Percentiles rank a stretch among this genome's conserved stretches.
Evolutionary conservation across 2,329 filamentous ascomycete species (phyloP).

Genomic region (Diaporthe capsici): DNA sequence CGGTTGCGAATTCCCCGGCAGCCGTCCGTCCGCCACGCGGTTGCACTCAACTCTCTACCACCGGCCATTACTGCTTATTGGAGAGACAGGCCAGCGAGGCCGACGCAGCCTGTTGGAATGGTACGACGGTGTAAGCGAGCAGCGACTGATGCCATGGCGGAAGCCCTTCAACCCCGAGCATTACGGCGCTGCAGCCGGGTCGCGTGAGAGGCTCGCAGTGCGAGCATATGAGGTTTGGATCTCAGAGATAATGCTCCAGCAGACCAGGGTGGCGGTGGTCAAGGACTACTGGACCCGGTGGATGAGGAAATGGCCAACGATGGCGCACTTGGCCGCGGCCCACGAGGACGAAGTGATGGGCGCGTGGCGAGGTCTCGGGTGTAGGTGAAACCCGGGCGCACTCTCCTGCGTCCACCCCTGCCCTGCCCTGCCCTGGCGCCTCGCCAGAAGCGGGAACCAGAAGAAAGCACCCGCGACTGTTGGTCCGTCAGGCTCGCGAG

Average conservation of each 20-base stretch:
- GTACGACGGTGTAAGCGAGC: slow-evolving; percentile 63
- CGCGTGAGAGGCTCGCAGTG: slow-evolving; percentile 61
- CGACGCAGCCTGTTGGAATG: slow-evolving; percentile 61
- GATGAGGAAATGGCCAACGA: slow-evolving; percentile 73
- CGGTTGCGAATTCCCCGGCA: slow-evolving; percentile 43
- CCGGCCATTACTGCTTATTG: slow-evolving; percentile 62
- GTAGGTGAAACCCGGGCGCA: not conserved
- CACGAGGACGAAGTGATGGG: slow-evolving; percentile 68
- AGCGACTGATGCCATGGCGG: slow-evolving; percentile 72
- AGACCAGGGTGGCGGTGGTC: slow-evolving; percentile 73
- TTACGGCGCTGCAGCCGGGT: slow-evolving; percentile 48
- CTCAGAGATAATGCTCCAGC: slow-evolving; percentile 77
- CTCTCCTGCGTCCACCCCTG: no score
- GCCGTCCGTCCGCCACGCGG: slow-evolving; percentile 38
- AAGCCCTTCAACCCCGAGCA: slow-evolving; percentile 64
- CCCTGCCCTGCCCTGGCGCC: not conserved
- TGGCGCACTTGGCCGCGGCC: slow-evolving; percentile 68
- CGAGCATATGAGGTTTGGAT: slow-evolving; percentile 78
- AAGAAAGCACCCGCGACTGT: not conserved
- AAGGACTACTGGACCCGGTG: slow-evolving; percentile 75
- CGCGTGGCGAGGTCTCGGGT: slow-evolving; percentile 73
- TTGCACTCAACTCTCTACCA: slow-evolving; percentile 63
- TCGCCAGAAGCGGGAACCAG: not conserved
- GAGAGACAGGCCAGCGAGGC: slow-evolving; percentile 46
- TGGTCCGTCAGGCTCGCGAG: not conserved